phyloP scores from a whole-genome alignment of 225 moss, liverwort and hornwort species.

The Neckera pumila region DNA sequence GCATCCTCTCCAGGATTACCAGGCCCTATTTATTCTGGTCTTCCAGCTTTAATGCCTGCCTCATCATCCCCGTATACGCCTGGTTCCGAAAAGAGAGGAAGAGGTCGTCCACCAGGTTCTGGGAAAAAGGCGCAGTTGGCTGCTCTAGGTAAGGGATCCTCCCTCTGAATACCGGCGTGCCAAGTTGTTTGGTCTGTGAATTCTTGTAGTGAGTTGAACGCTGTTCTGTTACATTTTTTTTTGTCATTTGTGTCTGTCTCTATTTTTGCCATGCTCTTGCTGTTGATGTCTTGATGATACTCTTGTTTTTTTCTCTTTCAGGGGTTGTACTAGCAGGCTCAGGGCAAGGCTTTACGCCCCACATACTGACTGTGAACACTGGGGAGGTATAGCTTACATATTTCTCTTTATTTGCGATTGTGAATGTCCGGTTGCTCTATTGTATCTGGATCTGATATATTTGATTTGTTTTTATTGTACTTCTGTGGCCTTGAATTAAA shows the following conservation, averaged over 20 bases:
- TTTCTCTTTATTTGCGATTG: not conserved
- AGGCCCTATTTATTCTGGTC: conserved; percentile 37
- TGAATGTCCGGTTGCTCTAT: not conserved
- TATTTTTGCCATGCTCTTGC: not conserved
- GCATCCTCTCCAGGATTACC: conserved; percentile 39
- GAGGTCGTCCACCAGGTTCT: conserved; percentile 92
- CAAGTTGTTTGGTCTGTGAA: not conserved
- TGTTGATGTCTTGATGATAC: not conserved
- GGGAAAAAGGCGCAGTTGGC: conserved; percentile 49
- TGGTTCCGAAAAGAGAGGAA: conserved; percentile 71
- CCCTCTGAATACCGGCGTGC: not conserved
- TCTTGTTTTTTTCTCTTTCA: not conserved
- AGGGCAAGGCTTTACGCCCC: conserved; percentile 85
- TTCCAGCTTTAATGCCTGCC: conserved; percentile 38
- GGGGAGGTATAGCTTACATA: conserved; percentile 57
- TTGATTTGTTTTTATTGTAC: not conserved
- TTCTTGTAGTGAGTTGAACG: not conserved
- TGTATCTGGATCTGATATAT: not conserved
- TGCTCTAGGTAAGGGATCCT: conserved; percentile 21
- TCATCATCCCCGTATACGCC: conserved; percentile 44
- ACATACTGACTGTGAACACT: conserved; percentile 83
- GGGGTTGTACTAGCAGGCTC: conserved; percentile 75
- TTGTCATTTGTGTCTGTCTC: not conserved
- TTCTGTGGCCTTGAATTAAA: not conserved
- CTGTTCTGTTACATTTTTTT: not conserved